Percentiles rank a stretch among this genome's conserved stretches.
Evolutionary conservation across 805 yeast species (phyloP).

Genomic region (Candida arabinofermentans): DNA sequence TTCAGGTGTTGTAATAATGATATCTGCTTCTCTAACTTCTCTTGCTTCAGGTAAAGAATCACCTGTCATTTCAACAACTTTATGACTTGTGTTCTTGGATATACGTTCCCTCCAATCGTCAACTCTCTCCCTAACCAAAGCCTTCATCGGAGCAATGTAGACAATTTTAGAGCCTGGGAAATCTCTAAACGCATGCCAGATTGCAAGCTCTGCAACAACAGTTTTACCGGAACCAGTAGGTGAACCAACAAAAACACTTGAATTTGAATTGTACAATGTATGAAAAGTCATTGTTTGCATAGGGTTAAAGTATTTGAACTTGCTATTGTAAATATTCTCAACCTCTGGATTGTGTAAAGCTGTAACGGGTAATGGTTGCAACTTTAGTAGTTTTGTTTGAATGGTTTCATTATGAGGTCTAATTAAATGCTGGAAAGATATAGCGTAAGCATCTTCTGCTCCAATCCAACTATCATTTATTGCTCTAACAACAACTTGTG

Average conservation of each 20-base stretch:
- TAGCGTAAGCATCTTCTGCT: conserved; percentile 66
- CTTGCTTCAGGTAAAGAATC: conserved; percentile 72
- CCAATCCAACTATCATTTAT: conserved; percentile 90
- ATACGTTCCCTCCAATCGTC: conserved; percentile 70
- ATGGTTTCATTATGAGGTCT: conserved; percentile 85
- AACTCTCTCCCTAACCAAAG: conserved; percentile 77
- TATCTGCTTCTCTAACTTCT: conserved; percentile 65
- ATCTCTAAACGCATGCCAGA: conserved; percentile 91
- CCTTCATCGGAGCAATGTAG: conserved; percentile 88
- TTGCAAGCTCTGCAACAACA: conserved; percentile 92
- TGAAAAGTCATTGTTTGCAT: conserved; percentile 98
- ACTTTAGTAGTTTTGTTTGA: conserved; percentile 70
- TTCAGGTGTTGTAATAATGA: conserved; percentile 80
- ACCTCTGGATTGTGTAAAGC: conserved; percentile 69
- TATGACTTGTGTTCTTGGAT: conserved; percentile 40
- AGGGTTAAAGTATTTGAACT: conserved; percentile 88
- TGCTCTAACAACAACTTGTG: conserved; percentile 76
- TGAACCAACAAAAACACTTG: conserved; percentile 88
- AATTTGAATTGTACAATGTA: conserved; percentile 72
- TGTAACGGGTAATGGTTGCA: conserved; percentile 81
- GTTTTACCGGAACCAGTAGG: conserved; percentile 99
- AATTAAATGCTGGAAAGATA: conserved; percentile 87
- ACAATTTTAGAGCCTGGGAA: conserved; percentile 78
- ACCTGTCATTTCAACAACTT: conserved; percentile 76
- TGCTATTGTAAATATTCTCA: conserved; percentile 62